Evolutionary conservation across 2,329 filamentous ascomycete species (phyloP).

Genomic region (Chaetomiaceae sp.): DNA sequence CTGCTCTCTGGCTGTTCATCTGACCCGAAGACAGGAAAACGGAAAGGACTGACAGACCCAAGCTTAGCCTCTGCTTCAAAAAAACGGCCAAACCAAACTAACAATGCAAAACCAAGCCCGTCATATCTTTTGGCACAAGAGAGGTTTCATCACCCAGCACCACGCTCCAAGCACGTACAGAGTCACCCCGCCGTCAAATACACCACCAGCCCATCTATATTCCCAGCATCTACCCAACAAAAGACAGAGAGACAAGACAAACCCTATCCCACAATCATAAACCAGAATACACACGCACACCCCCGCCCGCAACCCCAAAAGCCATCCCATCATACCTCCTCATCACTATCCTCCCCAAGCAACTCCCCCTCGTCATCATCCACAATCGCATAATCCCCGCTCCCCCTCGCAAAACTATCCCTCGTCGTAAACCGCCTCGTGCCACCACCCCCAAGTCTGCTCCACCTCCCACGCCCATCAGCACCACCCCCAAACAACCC

Average conservation of each 20-base stretch:
- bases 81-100: no score
- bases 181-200: no score
- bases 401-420: slow-evolving; percentile 79
- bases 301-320: not conserved
- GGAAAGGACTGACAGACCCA: no score
- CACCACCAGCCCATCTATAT: not conserved
- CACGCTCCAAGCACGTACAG: no score
- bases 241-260: not conserved
- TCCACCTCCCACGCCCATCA: slow-evolving; percentile 43
- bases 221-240: no score
- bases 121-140: no score
- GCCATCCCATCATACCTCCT: slow-evolving; percentile 59
- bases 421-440: slow-evolving; percentile 75
- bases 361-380: slow-evolving; percentile 94
- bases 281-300: not conserved
- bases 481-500: slow-evolving; percentile 32
- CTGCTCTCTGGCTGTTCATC: no score
- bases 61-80: no score
- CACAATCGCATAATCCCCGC: slow-evolving; percentile 82
- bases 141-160: no score
- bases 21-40: no score
- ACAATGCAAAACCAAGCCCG: no score
- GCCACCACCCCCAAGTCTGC: slow-evolving; percentile 52
- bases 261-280: not conserved
- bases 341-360: slow-evolving; percentile 87